A percentile compares a stretch with the other conserved stretches of the same genome.
Evolutionary conservation across 805 yeast genomes (phyloP).

Genomic region (Starmera amethionina): DNA sequence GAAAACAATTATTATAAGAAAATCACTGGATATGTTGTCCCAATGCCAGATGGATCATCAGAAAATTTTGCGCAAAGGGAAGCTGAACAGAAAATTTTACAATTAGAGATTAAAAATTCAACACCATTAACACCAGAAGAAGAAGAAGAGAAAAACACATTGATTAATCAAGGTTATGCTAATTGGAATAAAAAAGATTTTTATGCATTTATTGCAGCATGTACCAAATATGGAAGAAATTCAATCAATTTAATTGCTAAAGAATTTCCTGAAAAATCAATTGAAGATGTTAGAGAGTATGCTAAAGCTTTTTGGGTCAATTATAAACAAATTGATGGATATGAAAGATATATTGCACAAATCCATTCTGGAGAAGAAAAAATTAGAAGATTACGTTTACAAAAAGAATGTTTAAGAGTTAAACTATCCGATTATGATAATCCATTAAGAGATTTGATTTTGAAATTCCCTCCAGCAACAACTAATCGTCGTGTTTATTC

Average conservation of each 20-base stretch:
- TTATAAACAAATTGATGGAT: conserved; percentile 75
- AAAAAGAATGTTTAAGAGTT: conserved; percentile 69
- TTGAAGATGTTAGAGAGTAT: conserved; percentile 72
- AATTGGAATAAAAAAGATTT: conserved; percentile 88
- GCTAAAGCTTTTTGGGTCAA: conserved; percentile 75
- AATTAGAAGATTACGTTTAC: conserved; percentile 51
- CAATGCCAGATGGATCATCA: conserved; percentile 47
- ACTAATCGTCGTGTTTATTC: conserved; percentile 60
- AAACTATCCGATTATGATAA: conserved; percentile 61
- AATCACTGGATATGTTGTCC: conserved; percentile 53
- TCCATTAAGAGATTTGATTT: conserved; percentile 71
- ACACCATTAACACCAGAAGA: conserved; percentile 80
- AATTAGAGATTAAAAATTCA: conserved; percentile 65
- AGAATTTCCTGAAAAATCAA: conserved; percentile 68
- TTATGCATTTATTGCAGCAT: conserved; percentile 62
- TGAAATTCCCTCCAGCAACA: conserved; percentile 65
- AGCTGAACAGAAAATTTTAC: conserved; percentile 43
- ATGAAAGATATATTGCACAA: conserved; percentile 70
- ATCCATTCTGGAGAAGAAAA: conserved; percentile 89
- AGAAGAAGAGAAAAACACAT: conserved; percentile 47
- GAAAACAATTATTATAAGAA: conserved; percentile 74
- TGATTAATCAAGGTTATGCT: conserved; percentile 58
- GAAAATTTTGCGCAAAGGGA: conserved; percentile 26
- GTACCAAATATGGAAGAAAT: conserved; percentile 76
- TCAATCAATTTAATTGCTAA: conserved; percentile 58